These are phyloP conservation scores for Panicum hallii DNA, from an alignment of 202 grass and related monocot genomes.

Conservation along the genomic window DNA sequence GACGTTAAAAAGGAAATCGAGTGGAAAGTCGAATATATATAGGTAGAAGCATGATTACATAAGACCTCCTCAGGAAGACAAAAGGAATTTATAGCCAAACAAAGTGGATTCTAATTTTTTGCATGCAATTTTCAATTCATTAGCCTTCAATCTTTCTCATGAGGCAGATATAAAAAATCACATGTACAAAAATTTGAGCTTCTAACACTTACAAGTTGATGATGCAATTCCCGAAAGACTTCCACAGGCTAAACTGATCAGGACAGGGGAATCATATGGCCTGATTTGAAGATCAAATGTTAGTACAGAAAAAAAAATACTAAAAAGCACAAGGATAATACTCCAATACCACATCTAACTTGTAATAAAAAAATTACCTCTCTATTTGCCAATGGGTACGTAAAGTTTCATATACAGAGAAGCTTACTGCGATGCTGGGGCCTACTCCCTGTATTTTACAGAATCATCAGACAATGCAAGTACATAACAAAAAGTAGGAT, in stretches of 20 bases:
- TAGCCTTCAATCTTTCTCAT: background rate
- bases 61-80: background rate
- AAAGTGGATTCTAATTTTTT: background rate
- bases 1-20: background rate
- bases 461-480: constrained; percentile 28
- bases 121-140: background rate
- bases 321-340: constrained; percentile 17
- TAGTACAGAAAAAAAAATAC: constrained; percentile 39
- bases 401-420: constrained; percentile 91
- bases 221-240: constrained; percentile 94
- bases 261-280: constrained; percentile 72
- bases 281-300: constrained; percentile 54
- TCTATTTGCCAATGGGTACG: constrained; percentile 78
- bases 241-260: constrained; percentile 87
- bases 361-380: constrained; percentile 62
- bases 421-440: constrained; percentile 95
- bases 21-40: background rate
- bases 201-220: constrained; percentile 72
- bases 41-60: constrained; percentile 6
- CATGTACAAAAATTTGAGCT: background rate
- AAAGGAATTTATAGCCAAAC: background rate
- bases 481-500: background rate
- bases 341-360: constrained; percentile 25
- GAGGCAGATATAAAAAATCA: constrained; percentile 8
- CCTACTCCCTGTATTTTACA: constrained; percentile 81